phyloP scores from a whole-genome alignment of 2,329 filamentous ascomycete species.

The Cercospora citrullina region DNA sequence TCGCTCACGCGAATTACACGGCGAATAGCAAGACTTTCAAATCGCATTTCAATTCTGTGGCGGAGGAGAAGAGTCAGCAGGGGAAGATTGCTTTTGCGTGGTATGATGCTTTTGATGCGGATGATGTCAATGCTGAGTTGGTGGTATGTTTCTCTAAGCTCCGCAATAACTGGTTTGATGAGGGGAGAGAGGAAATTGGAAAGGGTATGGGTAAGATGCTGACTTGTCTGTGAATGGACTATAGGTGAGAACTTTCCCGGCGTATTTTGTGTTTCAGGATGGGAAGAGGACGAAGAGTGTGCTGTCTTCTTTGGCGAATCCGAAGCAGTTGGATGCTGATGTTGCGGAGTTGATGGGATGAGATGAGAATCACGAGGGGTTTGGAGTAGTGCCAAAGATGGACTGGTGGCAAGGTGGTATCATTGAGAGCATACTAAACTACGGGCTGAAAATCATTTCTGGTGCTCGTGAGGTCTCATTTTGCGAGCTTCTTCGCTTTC shows the following conservation, averaged over 20 bases:
- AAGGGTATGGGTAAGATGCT: background rate
- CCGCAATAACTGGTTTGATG: too few species aligned
- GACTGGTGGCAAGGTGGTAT: background rate
- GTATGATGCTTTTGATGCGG: conserved; percentile 12
- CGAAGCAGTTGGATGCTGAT: conserved; percentile 10
- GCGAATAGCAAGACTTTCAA: conserved; percentile 6
- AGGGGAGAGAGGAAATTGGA: too few species aligned
- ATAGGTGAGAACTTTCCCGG: conserved; percentile 2
- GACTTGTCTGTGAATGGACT: background rate
- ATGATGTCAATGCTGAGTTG: conserved; percentile 9
- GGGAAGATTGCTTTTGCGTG: conserved; percentile 7
- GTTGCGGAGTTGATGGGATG: background rate
- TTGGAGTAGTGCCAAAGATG: too few species aligned
- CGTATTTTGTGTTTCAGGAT: conserved; percentile 9
- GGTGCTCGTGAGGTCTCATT: background rate
- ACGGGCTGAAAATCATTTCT: background rate
- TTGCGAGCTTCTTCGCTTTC: background rate
- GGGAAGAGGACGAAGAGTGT: conserved; percentile 11
- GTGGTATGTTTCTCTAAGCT: background rate
- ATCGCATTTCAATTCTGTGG: conserved; percentile 6
- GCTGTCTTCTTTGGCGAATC: conserved; percentile 5
- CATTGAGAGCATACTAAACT: background rate
- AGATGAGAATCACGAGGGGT: background rate
- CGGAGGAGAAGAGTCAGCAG: background rate
- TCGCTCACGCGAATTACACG: conserved; percentile 5